Base-by-base conservation (phyloP, 2,329 filamentous ascomycete species). In the Zasmidium angulare region DNA sequence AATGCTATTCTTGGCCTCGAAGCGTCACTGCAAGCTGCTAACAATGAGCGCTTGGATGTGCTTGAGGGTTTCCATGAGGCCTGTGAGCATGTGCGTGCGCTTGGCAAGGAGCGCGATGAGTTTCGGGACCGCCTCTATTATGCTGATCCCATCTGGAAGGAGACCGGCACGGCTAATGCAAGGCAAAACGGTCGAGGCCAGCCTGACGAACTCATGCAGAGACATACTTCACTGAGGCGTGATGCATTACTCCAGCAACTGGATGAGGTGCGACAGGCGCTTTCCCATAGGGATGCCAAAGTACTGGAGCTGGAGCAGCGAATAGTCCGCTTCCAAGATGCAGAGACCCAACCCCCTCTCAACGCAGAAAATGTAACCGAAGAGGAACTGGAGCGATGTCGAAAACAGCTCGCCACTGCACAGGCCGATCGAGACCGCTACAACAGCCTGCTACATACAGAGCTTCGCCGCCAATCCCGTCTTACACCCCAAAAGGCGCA, bases 11-110 rank as follows among this genome's bases (percentile, higher is more conserved):
- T 72, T 17, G 69, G 76, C 52, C 68, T 79, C 4, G 75, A 78
- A 52, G 71, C 68, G 19, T 71, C 76, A 7, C 65, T 79, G 31
- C 71, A 74, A 31, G 66, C 73, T 14, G 72, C 76, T 20, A 79
- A 80, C 59, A 69, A 71, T 17, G 71, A 76, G 56, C 77, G 75
- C 54, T 48, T 77, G 0, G 78, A 80, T 58, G 73, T 68, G 3
- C 62, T 72, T 11, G 68, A 73, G 58, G 68, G 66, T 14, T 69
- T 71, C 40, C 60, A 69, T 53, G 66, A 71, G 29, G 67, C 74
- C 11, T 71, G 76, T 54, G 71, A 76, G 49, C 68, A 75, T 49
- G 56, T 76, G 10, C 70, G 68, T 9, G 66, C 66, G 1, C 72
- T 76, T 22, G 53, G 43, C 11, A 46, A 61, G n/a, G 62, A 66